These are phyloP conservation scores for Avena eriantha DNA, from an alignment of 176 grass and related monocot genomes.

Conservation along the genomic window DNA sequence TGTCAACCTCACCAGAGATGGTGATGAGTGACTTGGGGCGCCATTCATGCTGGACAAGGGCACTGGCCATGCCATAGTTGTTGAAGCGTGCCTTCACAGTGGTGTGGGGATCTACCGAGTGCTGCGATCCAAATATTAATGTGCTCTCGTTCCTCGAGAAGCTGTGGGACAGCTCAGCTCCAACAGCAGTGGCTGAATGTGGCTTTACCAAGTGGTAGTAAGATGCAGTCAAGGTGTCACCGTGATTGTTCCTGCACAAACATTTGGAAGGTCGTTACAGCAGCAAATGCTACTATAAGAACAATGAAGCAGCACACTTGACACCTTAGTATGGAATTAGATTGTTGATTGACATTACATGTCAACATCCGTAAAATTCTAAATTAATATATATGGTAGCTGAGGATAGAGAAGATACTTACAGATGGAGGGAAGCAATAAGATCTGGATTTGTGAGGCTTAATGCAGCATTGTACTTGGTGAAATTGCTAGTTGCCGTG, in stretches of 20 bases:
- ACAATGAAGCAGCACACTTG: background rate
- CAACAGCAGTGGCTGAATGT: slow-evolving; percentile 58
- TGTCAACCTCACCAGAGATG: slow-evolving; percentile 71
- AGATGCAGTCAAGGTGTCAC: slow-evolving; percentile 69
- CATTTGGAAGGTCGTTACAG: slow-evolving; percentile 37
- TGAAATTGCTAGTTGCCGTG: slow-evolving; percentile 67
- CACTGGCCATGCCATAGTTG: slow-evolving; percentile 83
- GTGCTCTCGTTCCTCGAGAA: slow-evolving; percentile 77
- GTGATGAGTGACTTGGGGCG: slow-evolving; percentile 63
- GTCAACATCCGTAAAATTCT: background rate
- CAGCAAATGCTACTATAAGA: background rate
- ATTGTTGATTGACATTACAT: background rate
- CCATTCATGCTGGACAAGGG: slow-evolving; percentile 78
- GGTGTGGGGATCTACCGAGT: slow-evolving; percentile 59
- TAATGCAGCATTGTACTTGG: slow-evolving; percentile 74
- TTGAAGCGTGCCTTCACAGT: slow-evolving; percentile 81
- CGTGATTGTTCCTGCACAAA: slow-evolving; percentile 69
- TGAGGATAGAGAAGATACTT: slow-evolving; percentile 40
- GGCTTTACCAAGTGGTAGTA: slow-evolving; percentile 79
- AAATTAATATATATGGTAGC: background rate
- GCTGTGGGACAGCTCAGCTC: slow-evolving; percentile 70
- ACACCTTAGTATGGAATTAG: background rate
- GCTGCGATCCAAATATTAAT: slow-evolving; percentile 68
- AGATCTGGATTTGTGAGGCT: slow-evolving; percentile 71
- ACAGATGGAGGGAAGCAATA: slow-evolving; percentile 71